Evolutionary conservation across 352 stramenopile species (phyloP), one percentile per base, ranked within the genome.

Genomic region (Pseudoperonospora humuli): DNA sequence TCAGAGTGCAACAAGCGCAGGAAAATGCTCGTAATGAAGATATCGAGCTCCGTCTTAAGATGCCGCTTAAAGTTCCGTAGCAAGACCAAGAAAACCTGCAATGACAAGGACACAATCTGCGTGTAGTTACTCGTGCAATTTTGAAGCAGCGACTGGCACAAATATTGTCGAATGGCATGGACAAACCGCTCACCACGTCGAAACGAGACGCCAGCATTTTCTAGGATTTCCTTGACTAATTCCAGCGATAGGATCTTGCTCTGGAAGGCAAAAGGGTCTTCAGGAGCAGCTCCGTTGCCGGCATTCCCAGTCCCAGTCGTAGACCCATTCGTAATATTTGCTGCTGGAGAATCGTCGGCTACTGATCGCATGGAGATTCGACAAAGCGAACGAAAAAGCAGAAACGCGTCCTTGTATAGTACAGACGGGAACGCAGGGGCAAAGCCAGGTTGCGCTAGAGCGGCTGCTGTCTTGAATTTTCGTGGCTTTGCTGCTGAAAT

Each of bases 11-110:
- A 56, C 26, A 99, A 86, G 0, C 84, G 75, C 10, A 99, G 61
- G 67, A 99, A 99, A 48, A 99, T 97, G 40, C 96, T 98, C 3
- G 93, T 95, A 23, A 99, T 90, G 58, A 99, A 99, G 9, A 98
- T 95, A 58, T 99, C 95, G 53, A 99, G 95, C 67, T 99, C 96
- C 18, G 86, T 76, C 60, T 98, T 98, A 1, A 99, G 68, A 62
- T 98, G 85, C 0, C 70, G 76, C 64, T 96, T 96, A 47, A 96
- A 96, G 32, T 94, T 79, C 26, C 84, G 75, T 49, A 98, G 83
- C 29, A 99, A 69, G 33, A 96, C 64, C 9, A 99, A 66, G 61
- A 99, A 99, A 25, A 99, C 96, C 51, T 97, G 95, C 43, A 99
- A 75, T 20, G 87, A 97, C 5, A 99, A 64, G 33, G 94, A 95